Evolutionary conservation across 495 filamentous ascomycete species (phyloP), one percentile per base, ranked within the genome.

Genomic region (Aspergillus diversus): DNA sequence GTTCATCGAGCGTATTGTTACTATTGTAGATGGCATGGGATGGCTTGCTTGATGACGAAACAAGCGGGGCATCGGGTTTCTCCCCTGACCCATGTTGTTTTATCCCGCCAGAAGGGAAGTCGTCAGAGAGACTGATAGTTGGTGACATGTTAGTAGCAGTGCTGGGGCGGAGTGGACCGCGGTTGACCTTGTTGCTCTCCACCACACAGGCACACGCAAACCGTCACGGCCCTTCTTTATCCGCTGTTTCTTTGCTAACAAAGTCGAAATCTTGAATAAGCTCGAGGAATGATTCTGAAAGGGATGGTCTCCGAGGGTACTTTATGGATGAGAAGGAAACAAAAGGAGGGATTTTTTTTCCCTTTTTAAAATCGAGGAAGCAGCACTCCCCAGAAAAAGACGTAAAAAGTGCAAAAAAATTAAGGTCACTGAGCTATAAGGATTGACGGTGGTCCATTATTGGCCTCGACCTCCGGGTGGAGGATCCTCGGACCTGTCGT

Each of bases 141-240:
- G 64, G 58, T 55, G 64, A 35, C 68, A 70, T 70, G 62, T 70
- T 49, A 60, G 63, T 64, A 63, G 52, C 54, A 48, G 39, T 58
- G 50, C 42, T 42, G 46, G 58, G 59, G n/a, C 51, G 55, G 60
- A 59, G 54, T 62, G 62, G 61, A 65, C 64, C 67, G 49, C 59
- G 59, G 61, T 63, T 60, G 64, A 69, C 55, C 62, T 63, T 67
- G 32, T 50, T 61, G 12, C 48, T 54, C 33, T 56, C 57, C 56
- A 55, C 59, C 59, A 33, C 59, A 61, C 59, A 55, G 47, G 32
- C 48, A 46, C 53, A 21, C 11, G 3, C 4, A 7, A 55, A 34
- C 47, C 27, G 27, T 50, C 47, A 27, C 47, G n/a, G 39, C 5
- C 39, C 47, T 17, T 17, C 16, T 7, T 50, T 50, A 11, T 21